These are phyloP conservation scores for Rhodofomes roseus DNA, from an alignment of 1,284 basidiomycete species.

Conservation along the genomic window DNA sequence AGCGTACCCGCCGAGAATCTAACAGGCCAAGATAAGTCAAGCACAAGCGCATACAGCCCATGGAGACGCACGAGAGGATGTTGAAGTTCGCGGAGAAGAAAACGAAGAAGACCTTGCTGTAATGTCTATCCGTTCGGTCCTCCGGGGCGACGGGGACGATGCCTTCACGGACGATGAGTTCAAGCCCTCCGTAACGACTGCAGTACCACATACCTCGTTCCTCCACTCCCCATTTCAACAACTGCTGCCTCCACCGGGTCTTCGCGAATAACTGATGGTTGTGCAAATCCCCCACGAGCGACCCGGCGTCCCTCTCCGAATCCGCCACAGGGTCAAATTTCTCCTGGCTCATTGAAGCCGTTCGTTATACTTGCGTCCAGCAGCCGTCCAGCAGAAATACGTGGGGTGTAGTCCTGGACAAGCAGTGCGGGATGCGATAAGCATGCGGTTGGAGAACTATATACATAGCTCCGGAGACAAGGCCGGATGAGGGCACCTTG, in stretches of 20 bases:
- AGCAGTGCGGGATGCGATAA: neutral
- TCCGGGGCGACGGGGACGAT: constrained; percentile 46
- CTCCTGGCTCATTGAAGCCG: neutral
- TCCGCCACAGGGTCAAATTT: constrained; percentile 4
- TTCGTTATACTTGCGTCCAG: too few relatives aligned
- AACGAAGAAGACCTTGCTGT: constrained; percentile 71
- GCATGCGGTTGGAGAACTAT: neutral
- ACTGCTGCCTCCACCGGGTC: constrained; percentile 19
- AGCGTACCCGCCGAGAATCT: constrained; percentile 77
- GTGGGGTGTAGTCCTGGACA: neutral
- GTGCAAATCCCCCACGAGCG: constrained; percentile 9
- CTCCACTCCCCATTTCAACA: constrained; percentile 24
- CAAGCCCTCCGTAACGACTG: neutral
- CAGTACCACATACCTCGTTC: constrained; percentile 20
- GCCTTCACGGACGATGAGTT: constrained; percentile 29
- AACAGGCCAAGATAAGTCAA: neutral
- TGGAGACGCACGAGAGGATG: constrained; percentile 59
- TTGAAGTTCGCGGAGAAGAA: constrained; percentile 75
- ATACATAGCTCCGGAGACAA: neutral
- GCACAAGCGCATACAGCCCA: neutral
- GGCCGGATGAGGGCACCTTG: neutral
- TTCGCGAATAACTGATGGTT: constrained; percentile 12
- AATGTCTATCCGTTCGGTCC: constrained; percentile 59
- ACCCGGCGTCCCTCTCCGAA: constrained; percentile 15
- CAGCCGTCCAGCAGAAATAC: neutral